Evolutionary conservation across 2,329 filamentous ascomycete genomes (phyloP).

Genomic region (Thelonectria blattea): DNA sequence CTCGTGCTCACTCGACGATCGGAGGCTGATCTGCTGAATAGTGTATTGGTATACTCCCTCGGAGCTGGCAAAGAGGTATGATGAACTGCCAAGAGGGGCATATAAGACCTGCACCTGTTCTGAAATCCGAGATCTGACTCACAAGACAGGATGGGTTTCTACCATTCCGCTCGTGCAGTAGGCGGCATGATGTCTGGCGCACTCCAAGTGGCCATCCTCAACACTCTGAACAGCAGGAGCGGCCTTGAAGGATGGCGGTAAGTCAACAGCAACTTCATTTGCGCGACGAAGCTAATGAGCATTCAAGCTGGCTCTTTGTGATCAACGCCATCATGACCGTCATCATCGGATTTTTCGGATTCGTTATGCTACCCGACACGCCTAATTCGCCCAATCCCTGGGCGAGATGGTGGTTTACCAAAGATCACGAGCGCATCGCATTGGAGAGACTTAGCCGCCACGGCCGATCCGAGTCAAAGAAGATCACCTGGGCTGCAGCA

Average conservation of each 20-base stretch:
- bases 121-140: neutral
- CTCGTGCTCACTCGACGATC: neutral
- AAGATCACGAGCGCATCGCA: constrained; percentile 37
- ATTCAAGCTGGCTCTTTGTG: constrained; percentile 9
- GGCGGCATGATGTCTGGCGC: constrained; percentile 53
- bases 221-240: constrained; percentile 44
- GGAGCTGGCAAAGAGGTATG: constrained; percentile 20
- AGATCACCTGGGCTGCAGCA: constrained; percentile 36
- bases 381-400: constrained; percentile 28
- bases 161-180: constrained; percentile 48
- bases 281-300: neutral
- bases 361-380: constrained; percentile 16
- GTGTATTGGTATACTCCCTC: constrained; percentile 25
- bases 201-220: constrained; percentile 50
- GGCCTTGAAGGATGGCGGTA: constrained; percentile 51
- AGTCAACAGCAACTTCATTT: neutral
- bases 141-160: constrained; percentile 44
- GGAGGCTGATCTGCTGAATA: neutral
- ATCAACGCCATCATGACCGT: constrained; percentile 14
- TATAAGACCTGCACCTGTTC: neutral
- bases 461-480: constrained; percentile 29
- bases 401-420: constrained; percentile 40
- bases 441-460: constrained; percentile 37
- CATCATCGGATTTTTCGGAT: constrained; percentile 13
- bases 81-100: too few species aligned